Base-by-base conservation (phyloP, 352 stramenopile genomes). In the Plasmopara muralis region DNA sequence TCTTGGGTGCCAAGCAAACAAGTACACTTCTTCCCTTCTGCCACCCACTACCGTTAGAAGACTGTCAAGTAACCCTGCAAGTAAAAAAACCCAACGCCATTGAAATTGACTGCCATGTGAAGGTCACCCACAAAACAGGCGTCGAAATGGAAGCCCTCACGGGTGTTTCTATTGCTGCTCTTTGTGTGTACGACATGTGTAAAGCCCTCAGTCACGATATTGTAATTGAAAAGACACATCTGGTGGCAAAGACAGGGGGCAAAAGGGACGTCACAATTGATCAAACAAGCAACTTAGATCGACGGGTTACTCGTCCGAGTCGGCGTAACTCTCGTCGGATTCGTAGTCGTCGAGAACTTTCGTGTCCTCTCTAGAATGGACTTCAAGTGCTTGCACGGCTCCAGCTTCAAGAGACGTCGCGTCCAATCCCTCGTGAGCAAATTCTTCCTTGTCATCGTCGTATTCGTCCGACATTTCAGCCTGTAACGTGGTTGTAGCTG, bases 141-240 rank as follows among this genome's bases (percentile, higher is more conserved):
- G 91, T 98, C 8, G 92, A 98, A 70, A 98, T 98, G 89, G 87
- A 98, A 64, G 95, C 95, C 37, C 75, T 99, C 31, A 97, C 85
- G 14, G 96, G 95, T 28, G 93, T 87, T 20, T 95, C 79, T 10
- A 69, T 98, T 15, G 95, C 96, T 4, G 95, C 95, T 41, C 72
- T 99, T 1, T 97, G 87, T 35, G 92, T 99, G 25, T 98, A 98
- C 72, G 96, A 99, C 76, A 99, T 99, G 96, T 95, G 93, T 65
- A 99, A 99, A 70, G 96, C 93, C 15, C 61, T 98, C 38, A 97
- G 88, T 57, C 93, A 98, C 66, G 75, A 97, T 29, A 96, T 98
- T 28, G 70, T 95, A 20, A 98, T 99, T 52, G 74, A 90, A 49
- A 72, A 75, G 38, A 97, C 93, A 29, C 60, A 78, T 16, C 75